Base-by-base conservation (phyloP, 2,329 filamentous ascomycete species). In the Cladorrhinum sp. region DNA sequence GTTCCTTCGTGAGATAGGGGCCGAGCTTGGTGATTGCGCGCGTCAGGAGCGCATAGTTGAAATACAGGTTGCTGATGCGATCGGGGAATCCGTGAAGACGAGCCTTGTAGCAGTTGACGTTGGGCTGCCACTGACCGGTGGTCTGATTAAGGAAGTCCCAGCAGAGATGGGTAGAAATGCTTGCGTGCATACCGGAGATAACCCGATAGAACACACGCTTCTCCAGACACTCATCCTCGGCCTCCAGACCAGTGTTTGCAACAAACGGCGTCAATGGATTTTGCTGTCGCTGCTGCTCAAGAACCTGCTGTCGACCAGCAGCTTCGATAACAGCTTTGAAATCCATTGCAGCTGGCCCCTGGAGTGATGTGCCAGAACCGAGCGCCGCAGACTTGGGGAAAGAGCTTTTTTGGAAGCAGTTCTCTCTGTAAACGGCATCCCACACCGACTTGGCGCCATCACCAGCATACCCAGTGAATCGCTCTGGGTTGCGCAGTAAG, bases 131-230 rank as follows among this genome's bases (percentile, higher is more conserved):
- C 75, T 92, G 78, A 61, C 95, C 95, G 0, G 93, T 97, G 1
- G 90, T 92, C 77, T 97, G 92, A 76, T 99, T 97, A 65, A 98
- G 80, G 70, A 95, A 96, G 70, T 98, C 90, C 87, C 90, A 95
- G 82, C 95, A 99, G 48, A 99, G 80, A 75, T 99, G 95, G 0
- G 93, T 91, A 66, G 92, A 96, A 74, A 99, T 99, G 65, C 93
- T 96, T 16, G 95, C 92, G 75, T 99, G 95, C 95, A 99, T 97
- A 49, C 95, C 95, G 55, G 92, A 96, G 64, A 99, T 86, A 64
- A 99, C 87, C 6, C 93, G 85, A 77, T 98, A 95, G 74, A 99
- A 99, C 38, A 98, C 95, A n/a, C 95, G 89, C 82, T 99, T 98
- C 79, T 99, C 95, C 23, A 99, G 78, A 70, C 95, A 99, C 71